phyloP scores from a whole-genome alignment of 805 yeast species.

The Priceomyces medius region DNA sequence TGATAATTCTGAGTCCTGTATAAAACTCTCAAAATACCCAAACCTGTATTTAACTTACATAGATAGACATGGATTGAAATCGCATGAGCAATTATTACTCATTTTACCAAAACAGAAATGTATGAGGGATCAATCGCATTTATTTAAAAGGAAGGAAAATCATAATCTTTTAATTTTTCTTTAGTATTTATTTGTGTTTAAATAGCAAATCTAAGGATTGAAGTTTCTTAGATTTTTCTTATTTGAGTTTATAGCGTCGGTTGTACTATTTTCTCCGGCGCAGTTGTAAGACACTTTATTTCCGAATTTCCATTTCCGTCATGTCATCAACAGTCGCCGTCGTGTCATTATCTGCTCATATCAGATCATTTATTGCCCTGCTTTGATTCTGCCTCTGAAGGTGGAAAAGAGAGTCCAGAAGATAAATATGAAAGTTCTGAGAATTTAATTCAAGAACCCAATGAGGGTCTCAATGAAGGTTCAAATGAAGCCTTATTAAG shows the following conservation, averaged over 20 bases:
- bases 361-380: background rate
- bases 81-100: background rate
- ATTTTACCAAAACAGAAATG: background rate
- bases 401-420: background rate
- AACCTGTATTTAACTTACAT: background rate
- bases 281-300: background rate
- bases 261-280: constrained; percentile 4
- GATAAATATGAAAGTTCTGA: background rate
- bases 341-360: background rate
- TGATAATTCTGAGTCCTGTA: constrained; percentile 7
- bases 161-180: background rate
- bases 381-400: background rate
- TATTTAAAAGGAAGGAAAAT: background rate
- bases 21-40: constrained; percentile 5
- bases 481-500: background rate
- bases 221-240: background rate
- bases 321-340: background rate
- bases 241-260: constrained; percentile 2
- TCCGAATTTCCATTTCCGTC: no score
- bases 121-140: background rate
- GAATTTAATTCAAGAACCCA: no score
- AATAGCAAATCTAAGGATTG: no score
- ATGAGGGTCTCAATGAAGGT: background rate
- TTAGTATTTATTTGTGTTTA: no score
- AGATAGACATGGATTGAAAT: background rate